Conservation (phyloP, 441 rosid species). For the Aleurites moluccanus region DNA sequence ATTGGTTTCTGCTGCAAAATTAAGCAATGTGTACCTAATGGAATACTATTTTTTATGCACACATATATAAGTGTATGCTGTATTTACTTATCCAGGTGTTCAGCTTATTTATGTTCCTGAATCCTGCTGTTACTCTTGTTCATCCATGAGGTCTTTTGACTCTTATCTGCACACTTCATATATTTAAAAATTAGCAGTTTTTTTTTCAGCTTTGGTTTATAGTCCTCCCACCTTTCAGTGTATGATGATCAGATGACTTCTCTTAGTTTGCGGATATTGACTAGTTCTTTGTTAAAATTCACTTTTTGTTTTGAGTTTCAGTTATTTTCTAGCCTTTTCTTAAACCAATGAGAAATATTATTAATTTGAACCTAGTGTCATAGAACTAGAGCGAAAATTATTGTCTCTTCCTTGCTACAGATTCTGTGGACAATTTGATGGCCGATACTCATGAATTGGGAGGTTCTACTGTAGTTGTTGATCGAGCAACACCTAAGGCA, state of each 20-base stretch:
- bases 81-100: background rate
- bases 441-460: slow-evolving; percentile 87
- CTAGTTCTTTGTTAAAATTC: background rate
- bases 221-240: background rate
- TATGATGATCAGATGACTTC: background rate
- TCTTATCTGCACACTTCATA: background rate
- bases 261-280: background rate
- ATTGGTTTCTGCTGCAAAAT: slow-evolving; percentile 7
- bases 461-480: slow-evolving; percentile 85
- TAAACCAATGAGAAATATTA: background rate
- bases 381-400: background rate
- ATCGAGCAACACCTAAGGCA: slow-evolving; percentile 94
- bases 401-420: slow-evolving; percentile 34
- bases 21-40: too few relatives aligned
- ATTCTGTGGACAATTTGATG: slow-evolving; percentile 87
- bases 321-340: background rate
- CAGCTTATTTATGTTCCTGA: background rate
- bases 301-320: background rate
- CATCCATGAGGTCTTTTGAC: background rate
- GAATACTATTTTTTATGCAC: background rate
- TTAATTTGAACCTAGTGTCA: background rate
- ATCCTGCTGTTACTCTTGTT: background rate
- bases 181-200: background rate
- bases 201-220: background rate
- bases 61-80: background rate